Evolutionary conservation across 352 stramenopile genomes (phyloP).

Genomic region (Phytophthora lateralis): DNA sequence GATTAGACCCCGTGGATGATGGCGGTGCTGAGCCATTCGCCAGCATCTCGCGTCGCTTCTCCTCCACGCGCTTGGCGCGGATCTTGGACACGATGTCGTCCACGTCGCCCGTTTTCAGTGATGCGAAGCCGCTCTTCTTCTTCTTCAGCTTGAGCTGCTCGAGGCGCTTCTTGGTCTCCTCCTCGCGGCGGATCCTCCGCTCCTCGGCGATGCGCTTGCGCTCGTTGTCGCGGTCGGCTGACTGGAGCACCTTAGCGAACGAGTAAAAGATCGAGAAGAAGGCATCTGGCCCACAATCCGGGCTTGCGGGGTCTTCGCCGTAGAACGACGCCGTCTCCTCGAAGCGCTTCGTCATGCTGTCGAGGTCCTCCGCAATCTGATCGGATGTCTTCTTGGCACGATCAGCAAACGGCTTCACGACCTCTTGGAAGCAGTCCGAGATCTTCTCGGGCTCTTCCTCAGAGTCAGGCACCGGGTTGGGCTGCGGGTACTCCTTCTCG

Average conservation of each 20-base stretch:
- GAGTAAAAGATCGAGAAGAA: constrained; percentile 90
- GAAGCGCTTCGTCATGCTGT: constrained; percentile 70
- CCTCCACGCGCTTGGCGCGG: constrained; percentile 74
- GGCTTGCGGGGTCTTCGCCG: constrained; percentile 74
- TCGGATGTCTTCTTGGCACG: constrained; percentile 67
- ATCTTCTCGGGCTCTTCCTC: constrained; percentile 41
- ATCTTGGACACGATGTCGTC: constrained; percentile 88
- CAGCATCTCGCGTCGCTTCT: constrained; percentile 73
- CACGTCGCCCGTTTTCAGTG: constrained; percentile 80
- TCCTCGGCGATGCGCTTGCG: constrained; percentile 85
- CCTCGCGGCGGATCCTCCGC: constrained; percentile 71
- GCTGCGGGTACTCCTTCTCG: constrained; percentile 38
- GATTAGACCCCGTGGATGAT: constrained; percentile 30
- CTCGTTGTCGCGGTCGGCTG: constrained; percentile 83
- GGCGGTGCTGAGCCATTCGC: constrained; percentile 34
- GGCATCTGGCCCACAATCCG: constrained; percentile 68
- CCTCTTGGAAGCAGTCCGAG: constrained; percentile 78
- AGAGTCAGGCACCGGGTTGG: constrained; percentile 21
- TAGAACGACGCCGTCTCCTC: constrained; percentile 74
- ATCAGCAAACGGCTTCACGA: constrained; percentile 76
- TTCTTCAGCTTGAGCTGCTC: constrained; percentile 85
- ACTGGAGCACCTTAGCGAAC: constrained; percentile 83
- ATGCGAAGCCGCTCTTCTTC: constrained; percentile 66
- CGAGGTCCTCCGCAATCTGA: constrained; percentile 55
- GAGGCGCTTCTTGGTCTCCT: constrained; percentile 80